phyloP scores from a whole-genome alignment of 2,329 filamentous ascomycete species.

The Amauroascus verrucosus region DNA sequence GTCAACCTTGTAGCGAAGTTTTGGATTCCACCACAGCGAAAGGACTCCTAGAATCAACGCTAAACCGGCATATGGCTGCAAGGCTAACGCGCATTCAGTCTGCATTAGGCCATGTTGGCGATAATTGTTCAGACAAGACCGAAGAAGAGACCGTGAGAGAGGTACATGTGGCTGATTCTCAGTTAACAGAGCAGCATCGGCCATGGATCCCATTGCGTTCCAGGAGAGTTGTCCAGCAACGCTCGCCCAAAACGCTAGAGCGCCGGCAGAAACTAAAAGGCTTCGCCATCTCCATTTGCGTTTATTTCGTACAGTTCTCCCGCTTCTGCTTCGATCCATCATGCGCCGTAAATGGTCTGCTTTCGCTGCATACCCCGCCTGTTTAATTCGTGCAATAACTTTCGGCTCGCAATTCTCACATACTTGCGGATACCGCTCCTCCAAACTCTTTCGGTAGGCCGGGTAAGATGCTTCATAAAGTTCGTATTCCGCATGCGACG shows the following conservation, averaged over 20 bases:
- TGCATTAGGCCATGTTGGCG: slow-evolving; percentile 19
- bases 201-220: slow-evolving; percentile 30
- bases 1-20: slow-evolving; percentile 36
- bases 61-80: slow-evolving; percentile 28
- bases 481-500: slow-evolving; percentile 56
- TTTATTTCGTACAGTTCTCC: slow-evolving; percentile 25
- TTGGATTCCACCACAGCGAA: slow-evolving; percentile 43
- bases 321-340: slow-evolving; percentile 52
- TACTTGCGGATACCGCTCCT: slow-evolving; percentile 78
- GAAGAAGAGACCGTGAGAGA: slow-evolving; percentile 17
- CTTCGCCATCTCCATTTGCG: slow-evolving; percentile 36
- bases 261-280: slow-evolving; percentile 35
- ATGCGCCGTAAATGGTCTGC: slow-evolving; percentile 68
- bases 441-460: slow-evolving; percentile 60
- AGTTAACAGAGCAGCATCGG: slow-evolving; percentile 12
- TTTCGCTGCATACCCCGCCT: slow-evolving; percentile 69
- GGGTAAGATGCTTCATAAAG: slow-evolving; percentile 59
- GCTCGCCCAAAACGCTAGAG: slow-evolving; percentile 35
- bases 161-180: not conserved
- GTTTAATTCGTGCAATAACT: slow-evolving; percentile 58
- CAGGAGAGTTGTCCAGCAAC: slow-evolving; percentile 36
- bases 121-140: slow-evolving; percentile 20
- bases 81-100: slow-evolving; percentile 23
- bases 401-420: slow-evolving; percentile 69
- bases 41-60: slow-evolving; percentile 35